Base-by-base conservation (phyloP, 345 rosid species). In the Eucalyptus regnans region DNA sequence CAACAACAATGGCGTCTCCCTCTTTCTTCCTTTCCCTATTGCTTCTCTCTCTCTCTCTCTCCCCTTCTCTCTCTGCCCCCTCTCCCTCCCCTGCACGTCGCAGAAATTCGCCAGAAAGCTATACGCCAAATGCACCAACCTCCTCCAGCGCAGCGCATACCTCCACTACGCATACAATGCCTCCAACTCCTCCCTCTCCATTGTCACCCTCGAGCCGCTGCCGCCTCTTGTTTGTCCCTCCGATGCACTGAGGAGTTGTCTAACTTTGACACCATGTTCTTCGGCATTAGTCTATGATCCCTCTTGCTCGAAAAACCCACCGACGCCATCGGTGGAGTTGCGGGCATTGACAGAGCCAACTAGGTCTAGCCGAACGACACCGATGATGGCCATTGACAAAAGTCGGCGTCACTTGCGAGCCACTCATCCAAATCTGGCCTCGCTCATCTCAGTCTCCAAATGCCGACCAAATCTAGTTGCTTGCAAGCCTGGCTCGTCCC, bases 101-200 rank as follows among this genome's bases (percentile, higher is more conserved):
- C 94, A 93, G 88, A 94, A 89, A 13, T 91, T 96, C 90, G 88
- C 89, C 71, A 90, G 81, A 91, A 88, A 90, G 41, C 44, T 90
- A 66, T 97, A 92, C 89, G 49, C 92, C 37, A 93, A 94, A 88
- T 95, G 98, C 92, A 91, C 93, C 7, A 93, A 96, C 90, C 95
- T 96, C 80, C 95, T 98, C 7, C 52, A 93, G 4, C 98, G 95
- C 76, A 87, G 91, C 49, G 89, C 99, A 87, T 90, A 71, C 93
- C 95, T 97, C 20, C 98, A 96, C 93, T 96, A 89, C 93, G 92
- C 96, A 88, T 94, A 93, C 90, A 89, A 94, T 88, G 58, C 95
- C 54, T 43, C 96, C 50, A 96, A 95, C 92, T 94, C 98, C 20
- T 94, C 99, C 31, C 96, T 97, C 88, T 91, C 95, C 64, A 86